phyloP scores from a whole-genome alignment of 345 rosid species.

The Moricandia arvensis region DNA sequence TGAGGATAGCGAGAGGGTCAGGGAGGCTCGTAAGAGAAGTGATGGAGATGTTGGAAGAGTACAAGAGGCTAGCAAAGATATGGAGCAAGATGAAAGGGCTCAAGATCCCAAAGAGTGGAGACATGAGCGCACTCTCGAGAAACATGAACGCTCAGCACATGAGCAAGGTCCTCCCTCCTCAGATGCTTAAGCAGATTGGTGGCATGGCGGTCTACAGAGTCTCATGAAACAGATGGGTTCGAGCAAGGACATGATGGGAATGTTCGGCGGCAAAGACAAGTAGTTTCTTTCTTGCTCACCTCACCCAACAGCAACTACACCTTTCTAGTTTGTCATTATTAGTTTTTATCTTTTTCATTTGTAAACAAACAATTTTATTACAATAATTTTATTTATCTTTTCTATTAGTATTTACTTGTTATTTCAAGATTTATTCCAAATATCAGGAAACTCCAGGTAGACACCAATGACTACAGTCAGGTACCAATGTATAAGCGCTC shows the following conservation, averaged over 20 bases:
- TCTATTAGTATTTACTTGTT: background rate
- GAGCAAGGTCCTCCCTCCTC: conserved; percentile 85
- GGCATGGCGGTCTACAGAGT: conserved; percentile 86
- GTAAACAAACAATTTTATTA: conserved; percentile 9
- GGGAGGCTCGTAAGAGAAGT: conserved; percentile 78
- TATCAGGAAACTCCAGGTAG: too few relatives aligned
- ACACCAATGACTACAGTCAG: too few relatives aligned
- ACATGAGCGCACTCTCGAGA: conserved; percentile 75
- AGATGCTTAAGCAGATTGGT: conserved; percentile 88
- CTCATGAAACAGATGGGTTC: conserved; percentile 95
- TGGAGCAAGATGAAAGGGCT: conserved; percentile 90
- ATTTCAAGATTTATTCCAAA: too few relatives aligned
- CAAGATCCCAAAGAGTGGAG: conserved; percentile 83
- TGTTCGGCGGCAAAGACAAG: conserved; percentile 68
- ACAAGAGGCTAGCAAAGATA: conserved; percentile 80
- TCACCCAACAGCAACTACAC: background rate
- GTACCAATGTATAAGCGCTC: too few relatives aligned
- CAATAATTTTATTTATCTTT: background rate
- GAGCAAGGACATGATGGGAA: conserved; percentile 85
- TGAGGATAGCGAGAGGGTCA: conserved; percentile 81
- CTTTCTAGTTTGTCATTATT: background rate
- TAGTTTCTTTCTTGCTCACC: conserved; percentile 3
- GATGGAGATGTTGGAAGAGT: conserved; percentile 89
- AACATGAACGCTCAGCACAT: conserved; percentile 88
- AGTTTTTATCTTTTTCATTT: background rate